These are phyloP conservation scores for Funneliformis caledonium DNA, from an alignment of 371 early-diverging fungal species.

Conservation along the genomic window DNA sequence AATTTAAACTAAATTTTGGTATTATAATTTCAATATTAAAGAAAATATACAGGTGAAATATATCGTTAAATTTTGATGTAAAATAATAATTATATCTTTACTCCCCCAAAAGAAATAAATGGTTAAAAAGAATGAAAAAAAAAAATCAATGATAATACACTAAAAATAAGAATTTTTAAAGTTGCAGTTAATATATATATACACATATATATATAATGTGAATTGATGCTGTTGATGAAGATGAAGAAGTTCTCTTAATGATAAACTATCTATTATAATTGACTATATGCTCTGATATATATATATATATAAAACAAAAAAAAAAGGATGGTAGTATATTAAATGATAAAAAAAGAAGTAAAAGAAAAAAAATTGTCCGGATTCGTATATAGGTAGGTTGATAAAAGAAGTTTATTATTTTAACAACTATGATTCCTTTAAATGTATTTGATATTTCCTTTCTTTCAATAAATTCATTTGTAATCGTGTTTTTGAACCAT, in stretches of 20 bases:
- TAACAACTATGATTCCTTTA: slow-evolving; percentile 34
- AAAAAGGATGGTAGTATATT: not conserved
- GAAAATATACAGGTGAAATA: not conserved
- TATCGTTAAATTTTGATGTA: not conserved
- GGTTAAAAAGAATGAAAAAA: not conserved
- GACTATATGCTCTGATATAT: not conserved
- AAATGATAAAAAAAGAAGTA: not conserved
- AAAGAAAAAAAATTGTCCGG: not conserved
- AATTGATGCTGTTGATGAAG: not conserved
- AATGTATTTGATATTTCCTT: slow-evolving; percentile 35
- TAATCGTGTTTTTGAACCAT: slow-evolving; percentile 36
- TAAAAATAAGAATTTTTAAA: not conserved
- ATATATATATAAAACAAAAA: no score
- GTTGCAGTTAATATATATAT: not conserved
- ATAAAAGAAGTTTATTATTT: not conserved
- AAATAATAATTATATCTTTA: not conserved
- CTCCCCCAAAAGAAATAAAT: not conserved
- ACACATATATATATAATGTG: not conserved
- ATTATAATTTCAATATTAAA: not conserved
- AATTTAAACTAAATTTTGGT: not conserved
- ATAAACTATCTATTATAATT: not conserved
- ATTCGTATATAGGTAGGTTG: not conserved
- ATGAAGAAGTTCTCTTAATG: not conserved
- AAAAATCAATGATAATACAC: not conserved
- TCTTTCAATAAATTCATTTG: slow-evolving; percentile 32